A percentile compares a stretch with the other conserved stretches of the same genome.
phyloP scores from a whole-genome alignment of 1,284 basidiomycete genomes.

The Ustilago crameri region DNA sequence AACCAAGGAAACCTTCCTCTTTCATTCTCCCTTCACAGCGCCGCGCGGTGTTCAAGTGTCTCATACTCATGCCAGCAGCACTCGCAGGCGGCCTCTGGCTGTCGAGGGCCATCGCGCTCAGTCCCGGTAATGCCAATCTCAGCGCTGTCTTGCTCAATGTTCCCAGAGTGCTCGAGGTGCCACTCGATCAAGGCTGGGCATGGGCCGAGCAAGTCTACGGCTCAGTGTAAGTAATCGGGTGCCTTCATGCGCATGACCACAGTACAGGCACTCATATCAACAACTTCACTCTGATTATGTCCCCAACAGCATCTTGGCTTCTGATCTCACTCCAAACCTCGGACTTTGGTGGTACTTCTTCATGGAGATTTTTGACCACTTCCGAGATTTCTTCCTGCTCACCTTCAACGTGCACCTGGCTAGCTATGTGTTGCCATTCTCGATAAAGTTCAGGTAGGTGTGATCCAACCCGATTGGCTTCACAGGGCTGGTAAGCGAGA shows the following conservation, averaged over 20 bases:
- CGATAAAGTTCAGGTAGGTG: slow-evolving; percentile 82
- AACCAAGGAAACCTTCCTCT: neutral
- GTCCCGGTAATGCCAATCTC: slow-evolving; percentile 14
- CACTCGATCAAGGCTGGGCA: slow-evolving; percentile 73
- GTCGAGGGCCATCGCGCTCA: slow-evolving; percentile 39
- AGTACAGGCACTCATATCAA: neutral
- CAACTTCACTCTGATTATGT: neutral
- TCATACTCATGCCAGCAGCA: slow-evolving; percentile 27
- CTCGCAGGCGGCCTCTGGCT: slow-evolving; percentile 31
- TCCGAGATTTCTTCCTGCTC: slow-evolving; percentile 92
- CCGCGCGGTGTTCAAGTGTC: slow-evolving; percentile 26
- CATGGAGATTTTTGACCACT: slow-evolving; percentile 99
- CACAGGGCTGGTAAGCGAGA: neutral
- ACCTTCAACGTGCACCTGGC: slow-evolving; percentile 90
- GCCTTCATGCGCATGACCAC: neutral
- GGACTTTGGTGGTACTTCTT: slow-evolving; percentile 99
- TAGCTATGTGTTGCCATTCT: slow-evolving; percentile 85
- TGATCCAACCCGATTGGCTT: too few species aligned
- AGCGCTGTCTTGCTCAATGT: slow-evolving; percentile 17
- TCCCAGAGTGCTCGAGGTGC: slow-evolving; percentile 13
- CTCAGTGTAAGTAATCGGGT: slow-evolving; percentile 75
- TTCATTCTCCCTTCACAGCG: slow-evolving; percentile 5
- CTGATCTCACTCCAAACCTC: slow-evolving; percentile 82
- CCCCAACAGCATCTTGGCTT: slow-evolving; percentile 29
- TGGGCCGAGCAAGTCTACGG: slow-evolving; percentile 86